Conservation (phyloP, 2,329 filamentous ascomycete species). For the Xylariaceae sp. region DNA sequence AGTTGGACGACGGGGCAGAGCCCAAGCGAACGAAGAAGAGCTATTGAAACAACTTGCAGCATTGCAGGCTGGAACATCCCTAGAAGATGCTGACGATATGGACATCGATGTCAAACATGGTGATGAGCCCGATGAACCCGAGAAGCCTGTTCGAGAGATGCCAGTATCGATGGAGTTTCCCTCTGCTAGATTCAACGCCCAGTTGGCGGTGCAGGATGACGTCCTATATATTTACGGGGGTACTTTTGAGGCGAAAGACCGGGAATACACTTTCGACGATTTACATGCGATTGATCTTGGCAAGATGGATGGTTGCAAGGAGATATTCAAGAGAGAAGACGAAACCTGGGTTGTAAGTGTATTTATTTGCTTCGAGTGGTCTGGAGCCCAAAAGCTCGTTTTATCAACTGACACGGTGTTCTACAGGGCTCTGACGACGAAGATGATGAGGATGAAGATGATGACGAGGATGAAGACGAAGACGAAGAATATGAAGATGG, state of each 20-base stretch:
- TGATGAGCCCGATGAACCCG: conserved; percentile 60
- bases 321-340: conserved; percentile 84
- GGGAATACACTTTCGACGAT: conserved; percentile 95
- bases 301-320: conserved; percentile 91
- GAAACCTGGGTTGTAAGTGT: conserved; percentile 78
- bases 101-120: conserved; percentile 54
- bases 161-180: conserved; percentile 80
- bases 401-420: conserved; percentile 11
- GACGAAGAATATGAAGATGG: conserved; percentile 66
- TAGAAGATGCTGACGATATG: conserved; percentile 57
- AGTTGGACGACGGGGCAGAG: conserved; percentile 70
- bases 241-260: conserved; percentile 92
- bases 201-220: conserved; percentile 89
- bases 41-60: conserved; percentile 84
- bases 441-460: conserved; percentile 50
- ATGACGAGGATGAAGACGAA: conserved; percentile 57
- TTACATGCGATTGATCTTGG: conserved; percentile 92
- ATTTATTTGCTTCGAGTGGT: conserved; percentile 35
- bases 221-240: conserved; percentile 93
- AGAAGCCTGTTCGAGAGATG: conserved; percentile 65
- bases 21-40: conserved; percentile 90
- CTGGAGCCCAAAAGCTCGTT: conserved; percentile 20
- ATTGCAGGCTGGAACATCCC: conserved; percentile 74
- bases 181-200: conserved; percentile 88
- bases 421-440: conserved; percentile 59